These are phyloP conservation scores for Arthroderma sp. DNA, from an alignment of 2,329 filamentous ascomycete species.

Conservation along the genomic window DNA sequence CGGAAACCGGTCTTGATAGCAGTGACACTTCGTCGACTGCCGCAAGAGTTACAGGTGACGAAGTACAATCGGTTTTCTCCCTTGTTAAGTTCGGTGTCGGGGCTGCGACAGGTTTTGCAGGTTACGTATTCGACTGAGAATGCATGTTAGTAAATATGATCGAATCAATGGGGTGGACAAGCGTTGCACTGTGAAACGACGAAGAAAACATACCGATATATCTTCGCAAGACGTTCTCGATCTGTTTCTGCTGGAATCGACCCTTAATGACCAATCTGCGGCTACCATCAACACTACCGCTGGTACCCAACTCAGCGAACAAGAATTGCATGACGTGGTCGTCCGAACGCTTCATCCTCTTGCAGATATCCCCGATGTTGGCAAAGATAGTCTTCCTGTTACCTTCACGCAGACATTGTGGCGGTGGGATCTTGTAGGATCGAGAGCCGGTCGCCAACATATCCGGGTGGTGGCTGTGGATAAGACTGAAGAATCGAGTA, in stretches of 20 bases:
- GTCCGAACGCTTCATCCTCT: constrained; percentile 97
- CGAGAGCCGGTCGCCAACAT: constrained; percentile 76
- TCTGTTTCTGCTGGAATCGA: constrained; percentile 99
- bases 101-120: constrained; percentile 94
- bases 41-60: constrained; percentile 87
- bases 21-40: constrained; percentile 73
- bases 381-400: constrained; percentile 99
- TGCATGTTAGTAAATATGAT: constrained; percentile 4
- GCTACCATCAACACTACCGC: constrained; percentile 84
- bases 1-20: constrained; percentile 99
- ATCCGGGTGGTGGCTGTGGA: constrained; percentile 93
- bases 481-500: constrained; percentile 82
- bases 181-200: not conserved
- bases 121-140: constrained; percentile 80
- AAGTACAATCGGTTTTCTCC: constrained; percentile 99
- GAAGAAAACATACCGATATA: constrained; percentile 61
- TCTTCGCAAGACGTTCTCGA: constrained; percentile 90
- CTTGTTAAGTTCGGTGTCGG: constrained; percentile 93
- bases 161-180: not conserved
- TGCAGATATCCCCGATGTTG: constrained; percentile 97
- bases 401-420: constrained; percentile 97
- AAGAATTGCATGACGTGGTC: constrained; percentile 96
- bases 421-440: constrained; percentile 98
- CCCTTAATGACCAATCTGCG: constrained; percentile 95
- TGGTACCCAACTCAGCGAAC: constrained; percentile 96